Evolutionary conservation across 2,329 filamentous ascomycete genomes (phyloP).

Genomic region (Atkinsonella hypoxylon): DNA sequence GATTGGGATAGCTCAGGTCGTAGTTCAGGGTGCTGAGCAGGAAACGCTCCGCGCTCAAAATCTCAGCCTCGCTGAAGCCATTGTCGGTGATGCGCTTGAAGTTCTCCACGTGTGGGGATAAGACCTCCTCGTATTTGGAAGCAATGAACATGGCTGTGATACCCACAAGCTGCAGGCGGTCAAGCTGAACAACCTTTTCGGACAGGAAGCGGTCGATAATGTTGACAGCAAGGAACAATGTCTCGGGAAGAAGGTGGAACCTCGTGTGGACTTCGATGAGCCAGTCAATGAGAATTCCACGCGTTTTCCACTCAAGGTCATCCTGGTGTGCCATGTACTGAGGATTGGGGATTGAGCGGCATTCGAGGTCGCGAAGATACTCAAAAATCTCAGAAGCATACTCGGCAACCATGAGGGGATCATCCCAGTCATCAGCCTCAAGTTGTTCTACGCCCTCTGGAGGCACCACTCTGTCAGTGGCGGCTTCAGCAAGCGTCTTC

Average conservation of each 20-base stretch:
- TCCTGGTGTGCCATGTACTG: constrained; percentile 93
- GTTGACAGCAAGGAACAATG: constrained; percentile 92
- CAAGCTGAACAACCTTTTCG: constrained; percentile 86
- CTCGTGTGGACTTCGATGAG: constrained; percentile 95
- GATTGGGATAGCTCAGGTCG: constrained; percentile 96
- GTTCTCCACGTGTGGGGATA: constrained; percentile 93
- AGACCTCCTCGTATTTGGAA: constrained; percentile 96
- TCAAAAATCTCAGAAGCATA: constrained; percentile 97
- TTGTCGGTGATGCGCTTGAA: constrained; percentile 96
- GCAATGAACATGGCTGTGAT: constrained; percentile 99
- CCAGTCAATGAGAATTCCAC: constrained; percentile 95
- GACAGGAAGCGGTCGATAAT: constrained; percentile 97
- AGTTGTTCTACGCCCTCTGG: constrained; percentile 22
- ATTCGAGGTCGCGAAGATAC: constrained; percentile 80
- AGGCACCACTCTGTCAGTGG: neutral
- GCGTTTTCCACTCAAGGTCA: constrained; percentile 96
- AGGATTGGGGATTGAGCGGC: constrained; percentile 68
- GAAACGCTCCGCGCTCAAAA: constrained; percentile 92
- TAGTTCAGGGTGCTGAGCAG: constrained; percentile 86
- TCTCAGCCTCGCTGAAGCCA: constrained; percentile 89
- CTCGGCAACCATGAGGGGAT: constrained; percentile 95
- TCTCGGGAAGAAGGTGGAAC: constrained; percentile 91
- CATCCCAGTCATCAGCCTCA: constrained; percentile 78
- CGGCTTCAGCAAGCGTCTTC: constrained; percentile 10
- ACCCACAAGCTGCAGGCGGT: constrained; percentile 90